Percentiles rank a stretch among this genome's conserved stretches.
Conservation (phyloP, 2,329 filamentous ascomycete species). For the Orbilia oligospora region DNA sequence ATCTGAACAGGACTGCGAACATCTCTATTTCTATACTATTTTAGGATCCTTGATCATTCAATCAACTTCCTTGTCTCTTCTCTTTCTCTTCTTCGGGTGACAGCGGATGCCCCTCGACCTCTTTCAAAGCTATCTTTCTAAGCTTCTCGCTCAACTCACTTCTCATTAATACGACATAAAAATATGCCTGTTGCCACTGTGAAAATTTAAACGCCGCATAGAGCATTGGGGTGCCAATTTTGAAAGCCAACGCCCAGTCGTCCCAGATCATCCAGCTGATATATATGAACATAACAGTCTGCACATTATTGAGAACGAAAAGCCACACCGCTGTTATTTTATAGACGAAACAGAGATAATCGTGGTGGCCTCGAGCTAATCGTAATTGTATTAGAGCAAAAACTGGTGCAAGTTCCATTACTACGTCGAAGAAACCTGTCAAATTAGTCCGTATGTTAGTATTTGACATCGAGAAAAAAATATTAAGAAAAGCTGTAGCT, state of each 20-base stretch:
- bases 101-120: slow-evolving; percentile 10
- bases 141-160: background rate
- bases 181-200: slow-evolving; percentile 21
- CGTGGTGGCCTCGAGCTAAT: background rate
- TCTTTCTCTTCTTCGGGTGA: background rate
- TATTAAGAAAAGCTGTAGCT: no score
- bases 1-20: no score
- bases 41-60: background rate
- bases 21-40: no score
- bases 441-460: background rate
- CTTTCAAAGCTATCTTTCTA: slow-evolving; percentile 20
- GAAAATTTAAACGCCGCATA: background rate
- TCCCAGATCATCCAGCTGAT: slow-evolving; percentile 2
- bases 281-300: background rate
- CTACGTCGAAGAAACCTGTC: slow-evolving; percentile 3
- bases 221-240: background rate
- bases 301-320: slow-evolving; percentile 11
- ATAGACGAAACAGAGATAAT: background rate
- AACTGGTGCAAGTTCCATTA: slow-evolving; percentile 5
- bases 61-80: background rate
- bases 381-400: slow-evolving; percentile 9
- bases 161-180: slow-evolving; percentile 12
- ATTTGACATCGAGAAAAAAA: no score
- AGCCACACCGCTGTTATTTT: background rate
- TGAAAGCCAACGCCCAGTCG: slow-evolving; percentile 7